Base-by-base conservation (phyloP, 352 stramenopile species). In the Pythium brachiatum region DNA sequence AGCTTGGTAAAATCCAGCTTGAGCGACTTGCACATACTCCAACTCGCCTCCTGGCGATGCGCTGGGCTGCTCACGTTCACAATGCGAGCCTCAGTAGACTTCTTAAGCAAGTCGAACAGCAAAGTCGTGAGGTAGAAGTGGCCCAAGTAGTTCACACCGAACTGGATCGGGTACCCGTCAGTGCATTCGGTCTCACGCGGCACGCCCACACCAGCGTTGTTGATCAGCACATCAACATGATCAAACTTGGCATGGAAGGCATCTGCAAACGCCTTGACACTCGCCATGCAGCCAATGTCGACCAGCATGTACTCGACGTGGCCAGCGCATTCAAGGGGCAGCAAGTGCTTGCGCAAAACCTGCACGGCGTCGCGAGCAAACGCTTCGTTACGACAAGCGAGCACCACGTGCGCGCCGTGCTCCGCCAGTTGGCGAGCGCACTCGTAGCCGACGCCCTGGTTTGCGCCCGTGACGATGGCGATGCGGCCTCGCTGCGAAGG, bases 121-220 rank as follows among this genome's bases (percentile, higher is more conserved):
- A 78, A 64, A 16, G 60, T 64, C 23, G 81, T 90, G 12, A 92
- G 57, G 25, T 69, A 65, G 64, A 92, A 89, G 59, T 88, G 79
- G 3, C 78, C 78, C 25, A 92, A 31, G 57, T 92, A 76, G 64
- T 92, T 92, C 25, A 71, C 81, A 0, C 69, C 81, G 52, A 92
- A 90, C 36, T 90, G 81, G 13, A 62, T 60, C 53, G 90, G 81
- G 21, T 81, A 55, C 1, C 79, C 80, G 41, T 83, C 66, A 34
- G 32, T 79, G 60, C n/a, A 32, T 2, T 13, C 73, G 48, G 1
- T 78, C 53, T 3, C 69, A 73, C 12, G 38, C 18, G 38, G 38
- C 7, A 44, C 38, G 15, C 38, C 38, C 5, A 71, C 73, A 6
- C 83, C 83, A 2, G 81, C 83, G 51, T 92, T 92, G 72, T 88